Evolutionary conservation across 2,329 filamentous ascomycete species (phyloP), one percentile per base, ranked within the genome.

Genomic region (Monilinia fructigena): DNA sequence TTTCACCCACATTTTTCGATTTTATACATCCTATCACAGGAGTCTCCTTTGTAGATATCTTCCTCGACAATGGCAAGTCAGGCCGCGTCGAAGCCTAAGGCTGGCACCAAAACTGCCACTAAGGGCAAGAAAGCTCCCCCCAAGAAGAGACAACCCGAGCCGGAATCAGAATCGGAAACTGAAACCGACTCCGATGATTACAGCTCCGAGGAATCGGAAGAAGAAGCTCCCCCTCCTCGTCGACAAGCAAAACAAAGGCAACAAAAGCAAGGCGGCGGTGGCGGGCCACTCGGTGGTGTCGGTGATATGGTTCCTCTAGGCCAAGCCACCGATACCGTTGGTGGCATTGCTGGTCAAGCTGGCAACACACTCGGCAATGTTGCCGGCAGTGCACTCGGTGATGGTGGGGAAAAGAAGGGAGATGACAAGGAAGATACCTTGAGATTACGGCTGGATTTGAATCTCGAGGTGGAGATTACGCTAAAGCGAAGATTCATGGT

Each of bases 391-490:
- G 55, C 40, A 1, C 23, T 66, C 5, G 26, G 55, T 26, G 63
- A 55, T 31, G 55, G 63, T 20, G 18, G 7, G 31, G 38, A 47
- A 64, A 35, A 67, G 31, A 63, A 74, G 26, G 72, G 72, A 60
- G 69, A 70, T 35, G 78, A 72, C 70, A 71, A 75, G 76, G 72
- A 81, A 82, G 74, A 81, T 82, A 61, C 89, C 31, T 77, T 92
- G 88, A 88, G 76, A 78, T 93, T 75, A 61, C 82, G 86, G 66
- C 78, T 92, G 42, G 90, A 93, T 75, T 80, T 92, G 65, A 93
- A 93, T 77, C 79, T 93, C 63, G 90, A 93, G 74, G 83, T 93
- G 62, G 89, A 93, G 79, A 89, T 93, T 71, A 86, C 92, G 77
- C 80, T 93, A 65, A 92, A 81, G 90, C 90, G 26, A 89, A 86